Conservation (phyloP, 1,284 basidiomycete species). For the Trametes versicolor region DNA sequence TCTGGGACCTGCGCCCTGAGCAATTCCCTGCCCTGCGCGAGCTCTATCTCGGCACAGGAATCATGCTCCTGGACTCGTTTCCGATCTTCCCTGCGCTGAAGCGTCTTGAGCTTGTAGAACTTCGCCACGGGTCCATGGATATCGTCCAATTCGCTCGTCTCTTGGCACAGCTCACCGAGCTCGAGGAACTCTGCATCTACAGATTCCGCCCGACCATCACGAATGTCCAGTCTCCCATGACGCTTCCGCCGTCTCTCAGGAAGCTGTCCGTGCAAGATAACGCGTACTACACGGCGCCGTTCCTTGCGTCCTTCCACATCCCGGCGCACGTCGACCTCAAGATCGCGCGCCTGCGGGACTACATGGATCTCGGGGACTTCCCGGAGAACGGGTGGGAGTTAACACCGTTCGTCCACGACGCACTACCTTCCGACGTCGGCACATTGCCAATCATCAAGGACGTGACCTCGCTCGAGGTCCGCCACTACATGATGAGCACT, state of each 20-base stretch:
- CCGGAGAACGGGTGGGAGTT: not conserved
- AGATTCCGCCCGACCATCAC: constrained; percentile 7
- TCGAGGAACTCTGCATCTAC: constrained; percentile 17
- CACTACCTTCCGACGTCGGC: constrained; percentile 10
- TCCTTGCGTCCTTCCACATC: constrained; percentile 20
- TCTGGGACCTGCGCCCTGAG: not conserved
- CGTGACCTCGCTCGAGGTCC: too few relatives aligned
- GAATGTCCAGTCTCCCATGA: not conserved
- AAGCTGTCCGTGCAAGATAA: constrained; percentile 18
- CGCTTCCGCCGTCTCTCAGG: constrained; percentile 5
- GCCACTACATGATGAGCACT: too few relatives aligned
- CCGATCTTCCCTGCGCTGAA: constrained; percentile 4
- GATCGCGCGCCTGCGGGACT: constrained; percentile 8
- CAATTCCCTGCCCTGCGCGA: not conserved
- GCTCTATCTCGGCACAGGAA: not conserved
- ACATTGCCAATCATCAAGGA: constrained; percentile 11
- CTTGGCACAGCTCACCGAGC: not conserved
- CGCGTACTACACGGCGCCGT: constrained; percentile 15
- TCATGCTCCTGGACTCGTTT: not conserved
- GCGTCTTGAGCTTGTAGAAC: constrained; percentile 9
- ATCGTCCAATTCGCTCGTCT: constrained; percentile 5
- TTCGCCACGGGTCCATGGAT: not conserved
- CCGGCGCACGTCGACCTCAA: constrained; percentile 5
- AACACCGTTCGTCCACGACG: not conserved
- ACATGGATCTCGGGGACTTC: constrained; percentile 8